These are phyloP conservation scores for Trichoderma atroviride DNA, from an alignment of 2,329 filamentous ascomycete genomes.

Conservation along the genomic window DNA sequence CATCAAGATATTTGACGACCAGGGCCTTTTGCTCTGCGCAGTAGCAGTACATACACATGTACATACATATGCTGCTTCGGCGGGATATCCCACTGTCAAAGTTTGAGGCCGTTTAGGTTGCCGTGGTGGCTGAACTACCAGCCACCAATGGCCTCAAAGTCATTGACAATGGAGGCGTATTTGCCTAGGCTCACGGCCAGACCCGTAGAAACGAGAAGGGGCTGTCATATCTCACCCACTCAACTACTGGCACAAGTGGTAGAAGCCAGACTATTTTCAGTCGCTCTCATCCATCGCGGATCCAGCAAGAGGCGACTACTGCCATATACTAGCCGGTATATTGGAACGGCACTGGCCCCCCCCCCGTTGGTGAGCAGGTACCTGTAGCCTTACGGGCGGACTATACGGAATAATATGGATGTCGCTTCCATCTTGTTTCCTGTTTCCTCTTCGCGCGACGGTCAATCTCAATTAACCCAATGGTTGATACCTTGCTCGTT, in stretches of 20 bases:
- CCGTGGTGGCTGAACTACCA: neutral
- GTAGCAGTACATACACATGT: neutral
- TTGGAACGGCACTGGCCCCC: neutral
- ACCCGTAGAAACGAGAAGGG: neutral
- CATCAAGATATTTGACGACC: neutral
- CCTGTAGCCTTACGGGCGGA: conserved; percentile 16
- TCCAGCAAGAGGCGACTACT: neutral
- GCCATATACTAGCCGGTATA: neutral
- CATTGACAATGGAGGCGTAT: neutral
- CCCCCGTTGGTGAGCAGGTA: neutral
- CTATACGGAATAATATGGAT: neutral
- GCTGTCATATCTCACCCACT: conserved; percentile 18
- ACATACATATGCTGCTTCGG: neutral
- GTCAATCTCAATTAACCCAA: neutral
- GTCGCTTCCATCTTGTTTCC: neutral
- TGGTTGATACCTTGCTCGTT: neutral
- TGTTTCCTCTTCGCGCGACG: neutral
- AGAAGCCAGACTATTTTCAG: neutral
- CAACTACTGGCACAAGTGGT: neutral
- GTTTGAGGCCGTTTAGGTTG: conserved; percentile 9
- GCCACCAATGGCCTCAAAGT: neutral
- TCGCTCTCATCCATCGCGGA: neutral
- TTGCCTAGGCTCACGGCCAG: neutral
- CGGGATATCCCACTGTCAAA: neutral
- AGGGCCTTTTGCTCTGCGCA: neutral